These are phyloP conservation scores for Lichtheimia ramosa DNA, from an alignment of 371 early-diverging fungal genomes.

Conservation along the genomic window DNA sequence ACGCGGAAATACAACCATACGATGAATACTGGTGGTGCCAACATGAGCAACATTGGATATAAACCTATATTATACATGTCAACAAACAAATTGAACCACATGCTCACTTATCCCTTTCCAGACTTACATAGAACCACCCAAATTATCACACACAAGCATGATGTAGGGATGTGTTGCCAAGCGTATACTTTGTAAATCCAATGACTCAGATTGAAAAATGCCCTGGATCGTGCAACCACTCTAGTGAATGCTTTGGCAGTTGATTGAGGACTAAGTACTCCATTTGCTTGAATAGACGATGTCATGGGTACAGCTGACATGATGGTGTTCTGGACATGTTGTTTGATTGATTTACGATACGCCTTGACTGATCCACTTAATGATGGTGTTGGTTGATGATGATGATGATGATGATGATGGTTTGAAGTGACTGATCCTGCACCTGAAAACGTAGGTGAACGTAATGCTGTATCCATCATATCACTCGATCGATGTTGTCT, in stretches of 20 bases:
- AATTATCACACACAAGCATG: constrained; percentile 7
- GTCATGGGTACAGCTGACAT: constrained; percentile 9
- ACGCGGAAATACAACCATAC: constrained; percentile 19
- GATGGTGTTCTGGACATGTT: constrained; percentile 26
- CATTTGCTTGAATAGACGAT: background rate
- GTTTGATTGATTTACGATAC: constrained; percentile 27
- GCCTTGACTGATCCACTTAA: constrained; percentile 13
- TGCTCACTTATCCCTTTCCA: background rate
- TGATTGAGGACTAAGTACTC: constrained; percentile 31
- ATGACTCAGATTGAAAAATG: constrained; percentile 25
- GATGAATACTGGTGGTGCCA: constrained; percentile 25
- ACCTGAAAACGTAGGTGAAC: constrained; percentile 25
- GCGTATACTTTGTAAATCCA: constrained; percentile 29
- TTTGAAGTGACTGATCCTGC: constrained; percentile 6
- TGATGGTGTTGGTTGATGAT: constrained; percentile 2
- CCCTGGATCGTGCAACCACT: constrained; percentile 39
- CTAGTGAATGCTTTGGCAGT: constrained; percentile 43
- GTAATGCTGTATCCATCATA: constrained; percentile 15
- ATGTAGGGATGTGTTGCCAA: constrained; percentile 25
- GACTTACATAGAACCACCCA: constrained; percentile 17
- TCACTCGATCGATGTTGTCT: background rate
- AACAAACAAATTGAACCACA: constrained; percentile 3
- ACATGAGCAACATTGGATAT: constrained; percentile 20
- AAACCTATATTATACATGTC: constrained; percentile 18
- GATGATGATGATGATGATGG: background rate